Evolutionary conservation across 495 filamentous ascomycete genomes (phyloP), one percentile per base, ranked within the genome.

Genomic region (Podospora anserina): DNA sequence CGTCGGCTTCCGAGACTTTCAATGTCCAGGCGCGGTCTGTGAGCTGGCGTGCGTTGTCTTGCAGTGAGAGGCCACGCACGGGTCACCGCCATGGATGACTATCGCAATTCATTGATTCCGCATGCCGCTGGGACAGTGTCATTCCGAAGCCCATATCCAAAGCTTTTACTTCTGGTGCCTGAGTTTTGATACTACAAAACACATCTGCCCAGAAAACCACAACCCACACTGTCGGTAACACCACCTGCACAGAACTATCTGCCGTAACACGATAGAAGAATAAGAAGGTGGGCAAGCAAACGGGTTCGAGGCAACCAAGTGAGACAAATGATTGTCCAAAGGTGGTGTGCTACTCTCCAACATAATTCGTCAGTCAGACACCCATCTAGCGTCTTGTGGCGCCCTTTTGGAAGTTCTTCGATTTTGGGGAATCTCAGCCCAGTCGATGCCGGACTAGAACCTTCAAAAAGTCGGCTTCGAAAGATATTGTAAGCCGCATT

Each of bases 401-500:
- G 39, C 9, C 2, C 13, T 49, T 13, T 49, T 58, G 23, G 19
- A 58, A 26, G 55, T 58, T 49, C 39, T 49, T 49, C 13, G 18
- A 26, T 58, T 26, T 19, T 26, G 55, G 55, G n/a, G 55, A 9
- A 18, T 18, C 19, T 20, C 19, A 56, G 54, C 15, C 54, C 19
- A 20, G 54, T 18, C 54, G 54, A 58, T 20, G 55, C 55, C 19
- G n/a, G 55, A 58, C 55, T 18, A 20, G 30, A 58, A 58, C 55
- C 23, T 20, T 11, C 13, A 11, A 49, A 49, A 49, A 49, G 2
- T 49, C 7, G 9, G 2, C 5, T 11, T 11, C 9, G 2, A 49
- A 49, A 13, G 15, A 16, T 49, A 58, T 58, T 58, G 55, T 58
- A 58, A 58, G 55, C 55, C 55, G 55, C 55, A 58, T 58, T 58